Evolutionary conservation across 169 alveolate genomes (phyloP).

Genomic region (Eimeria acervulina): DNA sequence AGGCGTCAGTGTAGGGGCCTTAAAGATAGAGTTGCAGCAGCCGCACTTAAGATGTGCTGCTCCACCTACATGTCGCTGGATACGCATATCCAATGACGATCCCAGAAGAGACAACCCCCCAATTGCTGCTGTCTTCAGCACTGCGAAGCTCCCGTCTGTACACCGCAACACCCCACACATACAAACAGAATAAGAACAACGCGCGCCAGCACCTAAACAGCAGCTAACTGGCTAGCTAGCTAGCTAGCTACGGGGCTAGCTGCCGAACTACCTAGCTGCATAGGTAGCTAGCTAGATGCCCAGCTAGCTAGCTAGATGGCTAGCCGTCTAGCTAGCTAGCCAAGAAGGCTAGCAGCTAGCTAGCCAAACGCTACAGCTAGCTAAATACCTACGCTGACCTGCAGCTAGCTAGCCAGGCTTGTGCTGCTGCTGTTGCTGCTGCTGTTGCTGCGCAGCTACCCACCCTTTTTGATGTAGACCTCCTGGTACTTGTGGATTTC

Average conservation of each 20-base stretch:
- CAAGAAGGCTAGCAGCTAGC: background rate
- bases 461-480: conserved; percentile 76
- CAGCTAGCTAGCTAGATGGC: no score
- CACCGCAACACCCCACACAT: background rate
- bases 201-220: no score
- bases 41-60: conserved; percentile 74
- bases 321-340: no score
- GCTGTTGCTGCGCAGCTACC: no score
- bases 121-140: conserved; percentile 64
- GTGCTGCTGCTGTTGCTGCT: no score
- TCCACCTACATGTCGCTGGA: conserved; percentile 79
- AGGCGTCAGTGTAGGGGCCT: conserved; percentile 63
- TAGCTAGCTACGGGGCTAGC: no score
- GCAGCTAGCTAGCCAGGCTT: conserved; percentile 31
- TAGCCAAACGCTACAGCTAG: background rate
- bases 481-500: conserved; percentile 72
- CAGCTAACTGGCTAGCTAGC: no score
- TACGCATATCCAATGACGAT: conserved; percentile 59
- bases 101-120: conserved; percentile 40
- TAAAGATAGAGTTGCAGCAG: conserved; percentile 55
- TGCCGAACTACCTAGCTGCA: no score
- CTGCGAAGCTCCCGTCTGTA: conserved; percentile 77
- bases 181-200: background rate
- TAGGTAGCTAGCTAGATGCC: no score
- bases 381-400: background rate